These are phyloP conservation scores for Zoysia japonica DNA, from an alignment of 176 grass and related monocot species.

Conservation along the genomic window DNA sequence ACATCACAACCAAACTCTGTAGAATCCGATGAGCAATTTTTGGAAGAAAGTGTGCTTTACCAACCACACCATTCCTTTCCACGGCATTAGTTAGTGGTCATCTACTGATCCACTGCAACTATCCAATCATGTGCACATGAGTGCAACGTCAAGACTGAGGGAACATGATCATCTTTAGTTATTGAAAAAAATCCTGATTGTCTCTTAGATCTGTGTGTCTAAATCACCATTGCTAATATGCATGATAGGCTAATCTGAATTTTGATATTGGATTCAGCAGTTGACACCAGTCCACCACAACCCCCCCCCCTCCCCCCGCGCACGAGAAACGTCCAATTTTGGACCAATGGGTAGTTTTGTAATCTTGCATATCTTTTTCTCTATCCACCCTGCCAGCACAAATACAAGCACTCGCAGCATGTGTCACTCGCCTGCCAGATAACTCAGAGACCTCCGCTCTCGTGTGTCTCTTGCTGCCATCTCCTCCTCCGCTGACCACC, in stretches of 20 bases:
- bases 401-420: constrained; percentile 32
- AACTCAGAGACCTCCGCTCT: constrained; percentile 1
- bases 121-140: background rate
- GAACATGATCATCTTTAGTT: background rate
- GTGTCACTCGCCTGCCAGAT: background rate
- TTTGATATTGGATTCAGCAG: background rate
- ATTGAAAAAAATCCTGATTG: background rate
- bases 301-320: no score
- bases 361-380: background rate
- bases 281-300: background rate
- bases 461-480: constrained; percentile 24
- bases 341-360: background rate
- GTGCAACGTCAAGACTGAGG: background rate
- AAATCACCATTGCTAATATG: background rate
- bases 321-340: background rate
- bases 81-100: background rate
- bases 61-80: background rate
- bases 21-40: background rate
- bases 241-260: background rate
- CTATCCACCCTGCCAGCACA: background rate
- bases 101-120: background rate
- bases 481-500: constrained; percentile 17
- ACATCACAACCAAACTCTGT: background rate
- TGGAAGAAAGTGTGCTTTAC: background rate
- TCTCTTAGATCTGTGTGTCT: background rate